These are phyloP conservation scores for Gastrodia elata DNA, from an alignment of 106 monocot species.

Conservation along the genomic window DNA sequence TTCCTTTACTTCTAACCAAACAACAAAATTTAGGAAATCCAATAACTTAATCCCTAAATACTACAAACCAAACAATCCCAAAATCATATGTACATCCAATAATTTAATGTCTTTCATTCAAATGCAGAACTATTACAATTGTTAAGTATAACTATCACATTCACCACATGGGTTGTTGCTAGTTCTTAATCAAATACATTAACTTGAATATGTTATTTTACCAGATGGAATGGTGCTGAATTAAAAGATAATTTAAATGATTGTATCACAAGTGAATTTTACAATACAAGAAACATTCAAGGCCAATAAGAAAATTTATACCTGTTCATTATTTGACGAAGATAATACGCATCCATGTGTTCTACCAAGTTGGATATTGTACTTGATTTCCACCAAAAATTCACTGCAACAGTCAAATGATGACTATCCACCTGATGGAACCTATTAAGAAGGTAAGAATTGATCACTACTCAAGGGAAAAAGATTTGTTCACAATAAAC, in stretches of 20 bases:
- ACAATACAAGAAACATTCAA: background rate
- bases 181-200: background rate
- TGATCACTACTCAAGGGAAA: background rate
- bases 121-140: background rate
- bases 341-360: slow-evolving; percentile 97
- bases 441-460: slow-evolving; percentile 30
- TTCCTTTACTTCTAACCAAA: too few relatives aligned
- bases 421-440: slow-evolving; percentile 97
- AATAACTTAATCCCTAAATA: too few relatives aligned
- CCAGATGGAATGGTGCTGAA: background rate
- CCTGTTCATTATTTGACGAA: slow-evolving; percentile 80
- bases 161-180: background rate
- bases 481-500: background rate
- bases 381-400: slow-evolving; percentile 92
- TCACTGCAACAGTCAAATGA: slow-evolving; percentile 84
- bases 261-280: background rate
- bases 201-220: slow-evolving; percentile 1
- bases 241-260: background rate
- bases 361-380: slow-evolving; percentile 69
- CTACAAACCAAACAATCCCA: too few relatives aligned
- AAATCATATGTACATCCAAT: too few relatives aligned
- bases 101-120: background rate
- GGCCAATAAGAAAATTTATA: slow-evolving; percentile 13
- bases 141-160: background rate
- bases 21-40: too few relatives aligned